A percentile compares a stretch with the other conserved stretches of the same genome.
These are phyloP conservation scores for Mytilinidion resinicola DNA, from an alignment of 495 filamentous ascomycete species.

Conservation along the genomic window DNA sequence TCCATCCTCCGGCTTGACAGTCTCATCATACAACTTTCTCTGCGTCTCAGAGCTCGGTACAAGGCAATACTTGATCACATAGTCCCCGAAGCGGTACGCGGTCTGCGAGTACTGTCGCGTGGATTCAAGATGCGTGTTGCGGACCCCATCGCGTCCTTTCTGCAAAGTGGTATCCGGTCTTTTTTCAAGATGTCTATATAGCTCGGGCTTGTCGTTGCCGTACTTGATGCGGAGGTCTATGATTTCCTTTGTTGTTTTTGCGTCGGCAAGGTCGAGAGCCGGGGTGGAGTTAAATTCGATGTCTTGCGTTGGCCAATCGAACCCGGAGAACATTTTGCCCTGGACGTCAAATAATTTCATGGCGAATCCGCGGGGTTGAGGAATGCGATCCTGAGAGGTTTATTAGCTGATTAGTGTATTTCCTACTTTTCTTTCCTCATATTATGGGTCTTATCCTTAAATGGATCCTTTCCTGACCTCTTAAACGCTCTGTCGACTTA, in stretches of 20 bases:
- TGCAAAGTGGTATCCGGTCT: constrained; percentile 41
- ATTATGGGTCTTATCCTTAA: too few species aligned
- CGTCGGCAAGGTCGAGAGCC: constrained; percentile 42
- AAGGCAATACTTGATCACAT: constrained; percentile 45
- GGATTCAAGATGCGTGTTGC: constrained; percentile 39
- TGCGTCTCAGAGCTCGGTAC: constrained; percentile 40
- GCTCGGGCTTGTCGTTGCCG: constrained; percentile 33
- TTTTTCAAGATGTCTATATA: constrained; percentile 41
- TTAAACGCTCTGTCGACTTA: background rate
- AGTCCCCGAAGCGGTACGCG: constrained; percentile 46
- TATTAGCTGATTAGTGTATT: constrained; percentile 10
- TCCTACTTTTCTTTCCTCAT: too few species aligned
- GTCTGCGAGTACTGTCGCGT: constrained; percentile 45
- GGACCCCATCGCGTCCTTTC: constrained; percentile 36
- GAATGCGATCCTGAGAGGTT: constrained; percentile 36
- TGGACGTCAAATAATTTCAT: constrained; percentile 45
- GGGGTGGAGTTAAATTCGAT: constrained; percentile 47
- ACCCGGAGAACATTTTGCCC: constrained; percentile 40
- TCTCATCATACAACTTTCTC: constrained; percentile 38
- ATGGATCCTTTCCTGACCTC: background rate
- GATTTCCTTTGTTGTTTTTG: constrained; percentile 44
- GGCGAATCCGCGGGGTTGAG: constrained; percentile 43
- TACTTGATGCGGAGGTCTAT: constrained; percentile 43
- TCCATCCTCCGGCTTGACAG: constrained; percentile 36
- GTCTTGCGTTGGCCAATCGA: constrained; percentile 40